Evolutionary conservation across 2,329 filamentous ascomycete genomes (phyloP), one percentile per base, ranked within the genome.

Genomic region (Eurotiales sp.): DNA sequence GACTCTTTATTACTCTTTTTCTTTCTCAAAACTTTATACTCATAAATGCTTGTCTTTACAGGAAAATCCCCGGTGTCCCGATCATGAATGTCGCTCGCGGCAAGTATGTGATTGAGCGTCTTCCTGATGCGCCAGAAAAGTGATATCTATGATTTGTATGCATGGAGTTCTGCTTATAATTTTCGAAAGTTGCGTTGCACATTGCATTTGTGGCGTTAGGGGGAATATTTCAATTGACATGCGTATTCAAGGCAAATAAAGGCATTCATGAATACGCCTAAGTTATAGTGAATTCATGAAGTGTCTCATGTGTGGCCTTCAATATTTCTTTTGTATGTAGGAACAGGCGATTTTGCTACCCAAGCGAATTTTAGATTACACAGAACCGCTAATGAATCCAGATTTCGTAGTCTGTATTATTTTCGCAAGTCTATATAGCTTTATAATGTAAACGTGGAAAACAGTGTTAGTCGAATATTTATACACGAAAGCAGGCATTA

Each of bases 41-140:
- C 32, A 43, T 22, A 10, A 27, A 27, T 47, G 14, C 8, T 30
- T 19, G 4, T 49, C 1, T n/a, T n/a, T 21, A 8, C 42, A 58
- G 53, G 56, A 96, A 96, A 74, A 83, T 93, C 47, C 85, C 85
- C 1, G 85, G 85, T 64, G 78, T 81, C 11, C 80, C 79, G 1
- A 80, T 82, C 50, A 78, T 96, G 77, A 90, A 85, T 63, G 89
- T 93, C 23, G 88, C 87, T 5, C 82, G 88, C 63, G 90, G 88
- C 41, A 96, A 96, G 72, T 97, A 96, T 71, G 86, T 92, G 43
- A 93, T 99, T 64, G 93, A 97, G 77, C 83, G 91, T 62, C 72
- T 96, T 56, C 91, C 91, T 4, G 88, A 90, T 70, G 89, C 51
- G 25, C 51, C 51, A 11, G 51, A 53, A 39, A 53, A 53, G 25